Base-by-base conservation (phyloP, 257 asterid species). In the Fraxinus americana region DNA sequence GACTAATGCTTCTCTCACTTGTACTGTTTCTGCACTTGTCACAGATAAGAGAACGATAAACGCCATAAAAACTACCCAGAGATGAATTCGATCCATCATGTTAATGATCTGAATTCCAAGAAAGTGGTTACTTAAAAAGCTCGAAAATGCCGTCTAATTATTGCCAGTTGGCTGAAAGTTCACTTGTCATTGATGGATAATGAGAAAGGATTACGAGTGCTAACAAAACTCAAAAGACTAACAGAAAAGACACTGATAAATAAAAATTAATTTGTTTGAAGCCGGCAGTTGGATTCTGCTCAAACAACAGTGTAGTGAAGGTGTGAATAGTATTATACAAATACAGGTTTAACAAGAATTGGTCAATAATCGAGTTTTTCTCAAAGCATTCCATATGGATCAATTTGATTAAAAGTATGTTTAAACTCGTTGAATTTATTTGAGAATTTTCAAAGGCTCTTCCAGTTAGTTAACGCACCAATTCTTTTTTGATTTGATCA, bases 1-100 rank as follows among this genome's bases (percentile, higher is more conserved):
- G 27, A 84, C 87, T n/a, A 91, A 74, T 11, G 91, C 86, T 29
- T 71, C 73, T 17, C 84, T 84, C 34, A 81, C 94, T 75, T 88
- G 77, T 10, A 6, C 57, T 1, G 89, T 89, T 73, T 93, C 98
- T 16, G 92, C 83, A 39, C 75, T 77, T 19, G 84, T 79, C 43
- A 11, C n/a, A 14, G 84, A 69, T 16, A 79, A 72, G 38, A 81
- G 27, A 4, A 84, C 79, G 41, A 77, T 71, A 34, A 83, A 72
- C 38, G 74, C 0, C 17, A 35, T 57, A 4, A 82, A 11, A 45
- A 82, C 43, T 13, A 75, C 21, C 17, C 70, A 43, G 0, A 74
- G 8, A 3, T 63, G 70, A 68, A 23, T 14, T 41, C 23, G 74
- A 77, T 66, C 39, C 79, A 75, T 84, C 52, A 27, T 67, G n/a